Evolutionary conservation across 2,329 filamentous ascomycete species (phyloP).

Genomic region (Colletotrichum sublineola): DNA sequence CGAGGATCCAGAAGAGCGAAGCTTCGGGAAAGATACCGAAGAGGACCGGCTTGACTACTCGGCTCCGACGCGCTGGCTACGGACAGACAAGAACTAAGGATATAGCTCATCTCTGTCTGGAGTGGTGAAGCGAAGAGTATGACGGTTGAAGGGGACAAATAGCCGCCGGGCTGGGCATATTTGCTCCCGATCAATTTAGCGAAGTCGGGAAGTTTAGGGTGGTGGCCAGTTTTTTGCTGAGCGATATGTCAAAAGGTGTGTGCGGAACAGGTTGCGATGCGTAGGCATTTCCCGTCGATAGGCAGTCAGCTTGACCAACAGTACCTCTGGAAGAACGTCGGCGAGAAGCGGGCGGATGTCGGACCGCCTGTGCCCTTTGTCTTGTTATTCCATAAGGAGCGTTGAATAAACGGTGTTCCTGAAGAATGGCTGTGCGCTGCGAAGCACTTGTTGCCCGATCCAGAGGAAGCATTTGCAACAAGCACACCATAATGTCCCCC

Average conservation of each 20-base stretch:
- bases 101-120: neutral
- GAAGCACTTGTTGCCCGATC: neutral
- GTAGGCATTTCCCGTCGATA: constrained; percentile 22
- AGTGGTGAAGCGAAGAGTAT: neutral
- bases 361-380: constrained; percentile 14
- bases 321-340: constrained; percentile 11
- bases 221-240: constrained; percentile 34
- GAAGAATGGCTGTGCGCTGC: constrained; percentile 10
- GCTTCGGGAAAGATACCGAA: constrained; percentile 34
- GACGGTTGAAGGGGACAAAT: neutral
- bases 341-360: constrained; percentile 22
- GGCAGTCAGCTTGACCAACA: constrained; percentile 25
- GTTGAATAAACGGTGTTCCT: constrained; percentile 13
- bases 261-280: neutral
- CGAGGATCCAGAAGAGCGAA: constrained; percentile 16
- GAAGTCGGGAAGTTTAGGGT: constrained; percentile 37
- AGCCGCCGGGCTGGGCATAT: constrained; percentile 1
- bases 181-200: constrained; percentile 31
- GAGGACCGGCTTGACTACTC: constrained; percentile 22
- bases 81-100: neutral
- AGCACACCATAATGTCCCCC: constrained; percentile 6
- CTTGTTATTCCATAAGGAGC: neutral
- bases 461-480: constrained; percentile 11
- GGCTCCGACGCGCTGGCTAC: neutral
- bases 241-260: constrained; percentile 8